Evolutionary conservation across 169 alveolate species (phyloP), one percentile per base, ranked within the genome.

Genomic region (Plasmodium billcollinsi): DNA sequence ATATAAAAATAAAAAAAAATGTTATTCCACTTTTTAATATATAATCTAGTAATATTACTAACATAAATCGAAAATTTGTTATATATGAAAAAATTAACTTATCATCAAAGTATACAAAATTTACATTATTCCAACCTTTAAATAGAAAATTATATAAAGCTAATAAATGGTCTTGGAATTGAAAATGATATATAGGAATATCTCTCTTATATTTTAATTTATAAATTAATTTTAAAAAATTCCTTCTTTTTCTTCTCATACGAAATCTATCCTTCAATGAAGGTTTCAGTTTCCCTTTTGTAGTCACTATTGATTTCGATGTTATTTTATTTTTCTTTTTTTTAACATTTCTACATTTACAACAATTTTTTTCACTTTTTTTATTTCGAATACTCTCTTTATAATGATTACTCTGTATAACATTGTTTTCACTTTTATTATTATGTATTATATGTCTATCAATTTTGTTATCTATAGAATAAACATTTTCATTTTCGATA

Each of bases 191-290:
- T 29, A 80, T 67, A 9, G 90, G 90, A 26, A 80, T 65, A 24
- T 80, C 69, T 61, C 90, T 80, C 67, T 80, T 80, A 47, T 80
- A 80, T 21, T 80, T 80, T 24, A 80, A 24, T 26, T 80, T 80
- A 26, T 61, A 67, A 29, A 80, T 80, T 14, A 80, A 67, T 33
- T 52, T 67, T 8, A 33, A 21, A 62, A 45, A 80, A 67, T 45
- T 67, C 49, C 14, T 54, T 39, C 58, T 24, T 61, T 52, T 62
- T 80, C 83, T 45, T 43, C 54, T 74, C 90, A 80, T 7, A 39
- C 56, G 15, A 76, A 65, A 49, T 50, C 45, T 1, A 43, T 15
- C 26, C 12, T 18, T 15, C 47, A 0, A 29, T 0, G 0, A n/a
- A n/a, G 62, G 15, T 11, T 18, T 18, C 20, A 14, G 4, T 54